Evolutionary conservation across 2,329 filamentous ascomycete genomes (phyloP).

Genomic region (Colletotrichum tabaci): DNA sequence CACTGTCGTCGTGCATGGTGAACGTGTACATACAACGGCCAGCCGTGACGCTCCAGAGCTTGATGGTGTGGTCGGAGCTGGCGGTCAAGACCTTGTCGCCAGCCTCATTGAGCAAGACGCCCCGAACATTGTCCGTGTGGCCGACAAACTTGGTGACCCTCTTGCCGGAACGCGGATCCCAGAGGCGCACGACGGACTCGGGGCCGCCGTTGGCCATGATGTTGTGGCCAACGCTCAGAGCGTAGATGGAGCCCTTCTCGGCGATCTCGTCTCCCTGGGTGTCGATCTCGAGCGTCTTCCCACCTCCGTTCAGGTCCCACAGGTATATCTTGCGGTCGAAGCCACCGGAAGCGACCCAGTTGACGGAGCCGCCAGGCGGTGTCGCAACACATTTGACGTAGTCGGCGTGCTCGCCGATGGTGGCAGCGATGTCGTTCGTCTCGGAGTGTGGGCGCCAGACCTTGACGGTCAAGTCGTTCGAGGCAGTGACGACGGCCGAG

Average conservation of each 20-base stretch:
- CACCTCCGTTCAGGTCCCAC: conserved; percentile 92
- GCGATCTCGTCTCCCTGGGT: conserved; percentile 85
- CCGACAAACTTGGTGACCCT: conserved; percentile 96
- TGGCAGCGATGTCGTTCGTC: conserved; percentile 73
- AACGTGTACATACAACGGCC: conserved; percentile 98
- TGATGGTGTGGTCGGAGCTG: conserved; percentile 96
- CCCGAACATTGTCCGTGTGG: conserved; percentile 93
- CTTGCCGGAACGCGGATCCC: conserved; percentile 91
- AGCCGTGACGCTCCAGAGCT: conserved; percentile 96
- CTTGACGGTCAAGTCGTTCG: conserved; percentile 94
- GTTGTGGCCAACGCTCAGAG: conserved; percentile 83
- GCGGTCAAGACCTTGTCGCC: conserved; percentile 94
- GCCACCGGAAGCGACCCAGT: conserved; percentile 95
- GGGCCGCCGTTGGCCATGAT: conserved; percentile 94
- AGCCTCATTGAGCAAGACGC: conserved; percentile 89
- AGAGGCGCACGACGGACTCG: conserved; percentile 91
- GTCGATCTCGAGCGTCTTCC: conserved; percentile 89
- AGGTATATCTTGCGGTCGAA: conserved; percentile 92
- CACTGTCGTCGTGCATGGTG: conserved; percentile 98
- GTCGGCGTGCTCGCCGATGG: conserved; percentile 93
- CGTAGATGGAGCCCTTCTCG: conserved; percentile 96
- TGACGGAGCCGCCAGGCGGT: conserved; percentile 72
- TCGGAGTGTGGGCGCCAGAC: conserved; percentile 84
- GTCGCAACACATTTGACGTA: conserved; percentile 96
- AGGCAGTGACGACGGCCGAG: conserved; percentile 86